Evolutionary conservation across 2,329 filamentous ascomycete species (phyloP), one percentile per base, ranked within the genome.

Genomic region (Ciborinia camelliae): DNA sequence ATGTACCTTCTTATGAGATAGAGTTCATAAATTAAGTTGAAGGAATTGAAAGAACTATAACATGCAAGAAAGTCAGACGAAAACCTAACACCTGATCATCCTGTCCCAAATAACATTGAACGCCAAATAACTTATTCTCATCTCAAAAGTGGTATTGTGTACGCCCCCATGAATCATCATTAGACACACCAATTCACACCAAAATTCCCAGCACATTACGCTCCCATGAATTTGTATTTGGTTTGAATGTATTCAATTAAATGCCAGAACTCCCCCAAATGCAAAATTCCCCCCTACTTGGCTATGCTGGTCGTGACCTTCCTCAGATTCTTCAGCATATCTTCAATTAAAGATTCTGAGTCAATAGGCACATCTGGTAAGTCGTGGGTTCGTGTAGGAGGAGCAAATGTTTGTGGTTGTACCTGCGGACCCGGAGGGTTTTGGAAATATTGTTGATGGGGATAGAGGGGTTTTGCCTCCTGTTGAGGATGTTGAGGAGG

Each of bases 261-360:
- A 26, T 37, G 15, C 18, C 20, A 43, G 14, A 23, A 39, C 32
- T 41, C 45, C 53, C 43, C 23, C 9, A n/a, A 30, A 51, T 39
- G 14, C 32, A 47, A 48, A 35, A n/a, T n/a, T n/a, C n/a, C 26
- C 35, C 35, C 20, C 39, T 48, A 59, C 28, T 58, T 51, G 2
- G 45, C 20, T 10, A 12, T 51, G 35, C 32, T 41, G 18, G 43
- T 59, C 37, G 62, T 58, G 39, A 64, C 62, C 58, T 79, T 76
- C 50, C 79, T 78, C 18, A 85, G 74, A 67, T 84, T 83, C 51
- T 73, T 71, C 77, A 85, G 80, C 77, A 85, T 81, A 67, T 79
- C 79, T 71, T 84, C 81, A 52, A 85, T 78, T 48, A 84, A 76
- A 32, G 79, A 70, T 5, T 71, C 70, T 1, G 72, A 73, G 57